Evolutionary conservation across 495 filamentous ascomycete genomes (phyloP), one percentile per base, ranked within the genome.

Genomic region (Annulohypoxylon stygium): DNA sequence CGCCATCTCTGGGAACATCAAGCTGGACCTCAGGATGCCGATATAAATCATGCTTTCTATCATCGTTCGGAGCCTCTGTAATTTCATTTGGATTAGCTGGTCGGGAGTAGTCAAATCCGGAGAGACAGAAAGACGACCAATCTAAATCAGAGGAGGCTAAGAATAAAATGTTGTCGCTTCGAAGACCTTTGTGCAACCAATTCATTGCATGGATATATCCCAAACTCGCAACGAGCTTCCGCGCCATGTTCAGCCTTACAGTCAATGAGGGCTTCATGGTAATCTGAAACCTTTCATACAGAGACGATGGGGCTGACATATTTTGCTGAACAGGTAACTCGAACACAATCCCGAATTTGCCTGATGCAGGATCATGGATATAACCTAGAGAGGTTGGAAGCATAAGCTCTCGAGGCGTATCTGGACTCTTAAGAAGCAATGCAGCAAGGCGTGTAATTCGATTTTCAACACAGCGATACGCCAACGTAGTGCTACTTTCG

Each of bases 21-120:
- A 64, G 51, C 20, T 64, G 61, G 16, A 64, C 61, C 6, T 64
- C 47, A 4, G 61, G 61, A 33, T 64, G 61, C 0, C 61, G 61
- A 16, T 50, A 37, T n/a, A 64, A 20, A 36, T 53, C 61, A 30
- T 65, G 61, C 34, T 65, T 34, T 41, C 43, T 65, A 39, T 39
- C 25, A 23, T 14, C 33, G 30, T 16, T 59, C 9, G 33, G 16
- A 23, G 41, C 7, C 55, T 54, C 50, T 12, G 50, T 54, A 2
- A 54, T 11, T 54, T 26, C 50, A 14, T n/a, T 33, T 12, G 50
- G 50, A 54, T 26, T 26, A 1, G 50, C 50, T 26, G 50, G 50
- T 5, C 50, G 50, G 1, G 50, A 54, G 50, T 54, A 54, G 11
- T 54, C 50, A 12, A 54, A 54, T 11, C 50, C 50, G n/a, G 23